Evolutionary conservation across 768 basidiomycete species (phyloP), one percentile per base, ranked within the genome.

Genomic region (Floccularia luteovirens): DNA sequence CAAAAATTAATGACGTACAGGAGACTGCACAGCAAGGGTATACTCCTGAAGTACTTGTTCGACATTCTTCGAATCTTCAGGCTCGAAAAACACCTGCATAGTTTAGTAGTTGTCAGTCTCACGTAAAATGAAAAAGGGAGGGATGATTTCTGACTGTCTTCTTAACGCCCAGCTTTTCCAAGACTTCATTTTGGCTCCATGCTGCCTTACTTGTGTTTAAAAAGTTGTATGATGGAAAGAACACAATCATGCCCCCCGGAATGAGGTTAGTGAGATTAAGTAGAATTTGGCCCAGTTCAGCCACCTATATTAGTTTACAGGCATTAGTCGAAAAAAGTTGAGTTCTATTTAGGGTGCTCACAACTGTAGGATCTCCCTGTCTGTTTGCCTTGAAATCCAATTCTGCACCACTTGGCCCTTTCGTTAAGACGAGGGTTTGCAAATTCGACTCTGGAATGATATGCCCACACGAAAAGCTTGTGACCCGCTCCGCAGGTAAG

Each of bases 191-290:
- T 34, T 66, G 67, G 4, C 61, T 56, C 92, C 94, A 98, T 4
- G 66, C 52, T 3, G 62, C 63, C 48, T 77, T 84, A 3, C 84
- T 76, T 27, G 65, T 60, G 43, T 82, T 75, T 25, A 97, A 63
- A 48, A 90, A 92, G 21, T 69, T 74, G 56, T 98, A 98, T 0
- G 91, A 94, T 0, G 94, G 93, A 28, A 97, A 77, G 57, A 99
- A 99, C 5, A 96, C 82, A 14, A 98, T 86, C 62, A 97, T 75
- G 0, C 94, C 94, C 14, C 79, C 81, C 0, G 92, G 87, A 3
- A 93, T 73, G 13, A 94, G 57, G 24, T 72, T 79, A 16, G 77
- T 67, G 35, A 91, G 75, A 51, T 94, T 97, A n/a, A 79, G 54
- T 33, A 99, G 56, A 10, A 87, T 72, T 41, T 88, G 82, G 0